Percentiles rank a stretch among this genome's conserved stretches.
Evolutionary conservation across 441 rosid genomes (phyloP).

Genomic region (Metrosideros polymorpha): DNA sequence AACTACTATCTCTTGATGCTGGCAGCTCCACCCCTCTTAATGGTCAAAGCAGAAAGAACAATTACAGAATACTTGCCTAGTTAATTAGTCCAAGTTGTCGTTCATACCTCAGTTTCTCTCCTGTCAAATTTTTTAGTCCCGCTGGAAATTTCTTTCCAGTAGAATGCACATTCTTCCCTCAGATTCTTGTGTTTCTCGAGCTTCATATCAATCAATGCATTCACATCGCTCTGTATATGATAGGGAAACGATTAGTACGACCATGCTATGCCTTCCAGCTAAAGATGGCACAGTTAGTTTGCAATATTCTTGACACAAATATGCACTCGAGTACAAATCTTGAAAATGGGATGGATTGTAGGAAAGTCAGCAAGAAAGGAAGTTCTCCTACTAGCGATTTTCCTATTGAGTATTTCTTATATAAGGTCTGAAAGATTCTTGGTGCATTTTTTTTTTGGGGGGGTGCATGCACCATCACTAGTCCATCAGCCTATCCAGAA

Average conservation of each 20-base stretch:
- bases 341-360: neutral
- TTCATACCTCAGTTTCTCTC: constrained; percentile 60
- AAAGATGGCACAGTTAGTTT: neutral
- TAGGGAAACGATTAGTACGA: constrained; percentile 6
- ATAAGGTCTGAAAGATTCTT: neutral
- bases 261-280: neutral
- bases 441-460: neutral
- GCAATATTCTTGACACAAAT: neutral
- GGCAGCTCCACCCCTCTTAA: neutral
- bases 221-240: constrained; percentile 41
- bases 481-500: neutral
- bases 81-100: neutral
- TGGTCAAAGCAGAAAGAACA: neutral
- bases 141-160: constrained; percentile 53
- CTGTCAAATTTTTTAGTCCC: constrained; percentile 83
- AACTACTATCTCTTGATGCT: neutral
- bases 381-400: neutral
- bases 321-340: neutral
- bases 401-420: neutral
- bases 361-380: neutral
- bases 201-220: constrained; percentile 80
- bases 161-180: constrained; percentile 65
- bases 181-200: constrained; percentile 89
- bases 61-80: neutral
- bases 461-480: neutral